Percentiles rank a stretch among this genome's conserved stretches.
Evolutionary conservation across 1,284 basidiomycete genomes (phyloP).

Genomic region (Naganishia sp.): DNA sequence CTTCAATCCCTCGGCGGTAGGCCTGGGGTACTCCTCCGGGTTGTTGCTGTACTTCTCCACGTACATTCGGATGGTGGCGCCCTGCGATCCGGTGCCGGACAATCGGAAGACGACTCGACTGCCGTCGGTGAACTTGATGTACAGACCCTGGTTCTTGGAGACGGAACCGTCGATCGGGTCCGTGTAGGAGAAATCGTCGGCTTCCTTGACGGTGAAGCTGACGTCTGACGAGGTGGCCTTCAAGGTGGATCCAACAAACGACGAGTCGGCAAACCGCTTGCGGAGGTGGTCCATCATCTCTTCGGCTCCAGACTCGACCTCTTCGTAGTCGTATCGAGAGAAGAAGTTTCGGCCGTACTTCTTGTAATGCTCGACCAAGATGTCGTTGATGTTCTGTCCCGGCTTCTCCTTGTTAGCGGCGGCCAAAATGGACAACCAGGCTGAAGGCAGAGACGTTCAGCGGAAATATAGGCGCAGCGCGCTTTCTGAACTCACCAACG

Average conservation of each 20-base stretch:
- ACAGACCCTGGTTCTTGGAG: slow-evolving; percentile 93
- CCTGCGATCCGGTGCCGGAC: slow-evolving; percentile 91
- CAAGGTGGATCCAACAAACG: slow-evolving; percentile 68
- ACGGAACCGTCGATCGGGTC: slow-evolving; percentile 95
- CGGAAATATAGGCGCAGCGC: neutral
- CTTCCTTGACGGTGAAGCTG: slow-evolving; percentile 74
- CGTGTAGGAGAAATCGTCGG: slow-evolving; percentile 91
- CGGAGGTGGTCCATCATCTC: slow-evolving; percentile 80
- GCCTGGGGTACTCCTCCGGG: slow-evolving; percentile 67
- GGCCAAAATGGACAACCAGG: slow-evolving; percentile 97
- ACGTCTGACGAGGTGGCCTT: slow-evolving; percentile 63
- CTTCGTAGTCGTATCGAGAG: slow-evolving; percentile 97
- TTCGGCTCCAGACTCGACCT: slow-evolving; percentile 87
- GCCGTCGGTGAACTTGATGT: slow-evolving; percentile 87
- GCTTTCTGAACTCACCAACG: slow-evolving; percentile 63
- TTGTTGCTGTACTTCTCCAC: slow-evolving; percentile 91
- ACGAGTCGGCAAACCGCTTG: slow-evolving; percentile 65
- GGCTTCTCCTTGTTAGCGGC: slow-evolving; percentile 81
- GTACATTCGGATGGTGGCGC: slow-evolving; percentile 91
- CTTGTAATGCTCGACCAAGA: slow-evolving; percentile 82
- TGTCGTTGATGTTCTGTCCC: slow-evolving; percentile 81
- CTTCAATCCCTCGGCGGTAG: slow-evolving; percentile 86
- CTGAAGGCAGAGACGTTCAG: slow-evolving; percentile 54
- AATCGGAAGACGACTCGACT: slow-evolving; percentile 92
- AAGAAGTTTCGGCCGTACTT: slow-evolving; percentile 98